These are phyloP conservation scores for Paraglomus occultum DNA, from an alignment of 192 early-diverging fungal genomes.

Conservation along the genomic window DNA sequence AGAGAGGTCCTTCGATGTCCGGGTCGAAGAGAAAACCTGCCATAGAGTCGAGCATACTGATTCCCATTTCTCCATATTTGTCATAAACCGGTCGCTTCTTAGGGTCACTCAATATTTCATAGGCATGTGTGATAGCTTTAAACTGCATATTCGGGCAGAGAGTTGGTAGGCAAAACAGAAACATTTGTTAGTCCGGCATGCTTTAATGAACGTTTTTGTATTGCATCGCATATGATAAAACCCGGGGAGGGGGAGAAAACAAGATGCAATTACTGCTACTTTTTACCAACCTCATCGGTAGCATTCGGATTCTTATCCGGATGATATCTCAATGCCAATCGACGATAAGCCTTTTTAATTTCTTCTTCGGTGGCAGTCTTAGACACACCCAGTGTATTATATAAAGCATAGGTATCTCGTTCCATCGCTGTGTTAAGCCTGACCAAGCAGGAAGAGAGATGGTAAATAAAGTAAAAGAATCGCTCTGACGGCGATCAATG, in stretches of 20 bases:
- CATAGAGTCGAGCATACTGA: constrained; percentile 71
- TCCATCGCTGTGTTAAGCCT: constrained; percentile 37
- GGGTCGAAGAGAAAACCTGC: constrained; percentile 67
- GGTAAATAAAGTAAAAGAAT: too few relatives aligned
- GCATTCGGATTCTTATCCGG: constrained; percentile 61
- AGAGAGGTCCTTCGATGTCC: constrained; percentile 61
- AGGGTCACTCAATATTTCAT: constrained; percentile 73
- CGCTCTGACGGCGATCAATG: too few relatives aligned
- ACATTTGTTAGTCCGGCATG: background rate
- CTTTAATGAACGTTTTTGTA: background rate
- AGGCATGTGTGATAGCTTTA: constrained; percentile 82
- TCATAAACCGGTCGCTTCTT: constrained; percentile 90
- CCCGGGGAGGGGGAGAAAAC: background rate
- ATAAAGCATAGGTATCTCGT: constrained; percentile 53
- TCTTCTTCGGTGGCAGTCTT: constrained; percentile 54
- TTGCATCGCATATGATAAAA: background rate
- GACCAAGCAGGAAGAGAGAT: too few relatives aligned
- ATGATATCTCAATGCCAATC: constrained; percentile 43
- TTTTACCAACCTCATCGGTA: constrained; percentile 71
- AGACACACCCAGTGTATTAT: constrained; percentile 47
- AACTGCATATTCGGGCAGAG: constrained; percentile 49
- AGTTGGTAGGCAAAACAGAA: constrained; percentile 31
- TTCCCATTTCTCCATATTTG: constrained; percentile 78
- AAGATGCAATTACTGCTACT: constrained; percentile 55
- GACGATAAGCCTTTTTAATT: constrained; percentile 60